Evolutionary conservation across 257 asterid species (phyloP).

Genomic region (Voacanga thouarsii): DNA sequence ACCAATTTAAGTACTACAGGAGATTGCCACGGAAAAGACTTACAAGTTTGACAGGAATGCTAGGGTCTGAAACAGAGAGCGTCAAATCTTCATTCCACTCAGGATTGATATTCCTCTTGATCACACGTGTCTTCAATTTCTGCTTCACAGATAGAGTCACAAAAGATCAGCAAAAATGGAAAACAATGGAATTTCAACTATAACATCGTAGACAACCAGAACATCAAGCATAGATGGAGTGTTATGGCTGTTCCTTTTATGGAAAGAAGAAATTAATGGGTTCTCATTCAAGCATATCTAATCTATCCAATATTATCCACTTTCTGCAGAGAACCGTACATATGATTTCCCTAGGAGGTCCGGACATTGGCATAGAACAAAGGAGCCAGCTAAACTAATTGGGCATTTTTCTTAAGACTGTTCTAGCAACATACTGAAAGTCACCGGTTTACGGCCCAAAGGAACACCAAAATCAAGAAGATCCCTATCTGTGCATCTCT

Average conservation of each 20-base stretch:
- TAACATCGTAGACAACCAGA: neutral
- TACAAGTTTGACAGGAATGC: conserved; percentile 55
- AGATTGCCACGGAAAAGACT: conserved; percentile 7
- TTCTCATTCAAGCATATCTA: neutral
- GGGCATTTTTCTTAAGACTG: neutral
- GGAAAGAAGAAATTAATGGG: neutral
- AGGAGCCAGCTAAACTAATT: neutral
- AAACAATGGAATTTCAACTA: neutral
- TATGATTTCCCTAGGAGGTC: neutral
- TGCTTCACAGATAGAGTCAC: conserved; percentile 22
- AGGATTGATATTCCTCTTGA: conserved; percentile 57
- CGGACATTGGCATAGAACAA: neutral
- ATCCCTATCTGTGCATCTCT: neutral
- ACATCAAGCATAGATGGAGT: neutral
- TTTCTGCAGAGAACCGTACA: neutral
- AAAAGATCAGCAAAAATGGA: neutral
- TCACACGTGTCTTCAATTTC: conserved; percentile 68
- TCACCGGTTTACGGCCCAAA: neutral
- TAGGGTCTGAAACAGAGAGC: conserved; percentile 47
- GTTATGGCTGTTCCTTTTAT: neutral
- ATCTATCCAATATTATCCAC: neutral
- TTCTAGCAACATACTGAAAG: neutral
- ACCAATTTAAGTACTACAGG: neutral
- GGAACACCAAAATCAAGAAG: neutral
- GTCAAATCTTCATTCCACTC: conserved; percentile 80